phyloP scores from a whole-genome alignment of 2,329 filamentous ascomycete species.

The Ophiocordyceps robertsii region DNA sequence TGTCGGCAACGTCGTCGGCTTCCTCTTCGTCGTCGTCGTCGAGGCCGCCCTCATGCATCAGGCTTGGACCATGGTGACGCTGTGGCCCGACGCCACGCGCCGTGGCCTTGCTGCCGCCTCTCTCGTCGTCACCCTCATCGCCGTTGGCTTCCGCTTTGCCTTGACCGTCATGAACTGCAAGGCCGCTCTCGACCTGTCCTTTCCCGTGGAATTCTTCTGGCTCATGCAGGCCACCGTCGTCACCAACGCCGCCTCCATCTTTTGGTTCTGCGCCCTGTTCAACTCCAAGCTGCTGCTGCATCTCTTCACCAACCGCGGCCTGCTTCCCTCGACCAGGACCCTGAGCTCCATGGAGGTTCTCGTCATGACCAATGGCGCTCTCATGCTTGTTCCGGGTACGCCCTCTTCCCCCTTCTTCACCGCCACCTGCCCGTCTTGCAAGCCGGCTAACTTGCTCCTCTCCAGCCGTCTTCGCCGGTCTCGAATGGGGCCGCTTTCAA shows the following conservation, averaged over 20 bases:
- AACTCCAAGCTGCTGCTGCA: constrained; percentile 36
- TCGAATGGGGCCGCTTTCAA: constrained; percentile 27
- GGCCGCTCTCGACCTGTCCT: constrained; percentile 11
- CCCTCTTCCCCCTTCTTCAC: background rate
- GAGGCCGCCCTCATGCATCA: constrained; percentile 36
- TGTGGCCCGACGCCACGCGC: constrained; percentile 28
- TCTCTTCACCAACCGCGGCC: constrained; percentile 29
- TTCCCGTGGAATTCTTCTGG: constrained; percentile 18
- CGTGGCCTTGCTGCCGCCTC: constrained; percentile 18
- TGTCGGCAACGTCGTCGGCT: constrained; percentile 11
- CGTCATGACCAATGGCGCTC: constrained; percentile 39
- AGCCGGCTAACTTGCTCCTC: background rate
- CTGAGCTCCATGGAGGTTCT: constrained; percentile 40
- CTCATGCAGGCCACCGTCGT: constrained; percentile 24
- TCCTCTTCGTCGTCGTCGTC: constrained; percentile 28
- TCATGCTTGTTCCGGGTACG: constrained; percentile 43
- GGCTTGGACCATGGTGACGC: constrained; percentile 35
- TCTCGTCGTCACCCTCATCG: constrained; percentile 17
- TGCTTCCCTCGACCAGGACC: constrained; percentile 27
- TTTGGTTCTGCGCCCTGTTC: constrained; percentile 43
- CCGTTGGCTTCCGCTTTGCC: constrained; percentile 18
- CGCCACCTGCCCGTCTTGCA: no score
- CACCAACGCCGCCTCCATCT: constrained; percentile 26
- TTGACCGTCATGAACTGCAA: constrained; percentile 22
- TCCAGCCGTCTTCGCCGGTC: constrained; percentile 35